Base-by-base conservation (phyloP, 2,329 filamentous ascomycete species). In the Zymoseptoria ardabiliae region DNA sequence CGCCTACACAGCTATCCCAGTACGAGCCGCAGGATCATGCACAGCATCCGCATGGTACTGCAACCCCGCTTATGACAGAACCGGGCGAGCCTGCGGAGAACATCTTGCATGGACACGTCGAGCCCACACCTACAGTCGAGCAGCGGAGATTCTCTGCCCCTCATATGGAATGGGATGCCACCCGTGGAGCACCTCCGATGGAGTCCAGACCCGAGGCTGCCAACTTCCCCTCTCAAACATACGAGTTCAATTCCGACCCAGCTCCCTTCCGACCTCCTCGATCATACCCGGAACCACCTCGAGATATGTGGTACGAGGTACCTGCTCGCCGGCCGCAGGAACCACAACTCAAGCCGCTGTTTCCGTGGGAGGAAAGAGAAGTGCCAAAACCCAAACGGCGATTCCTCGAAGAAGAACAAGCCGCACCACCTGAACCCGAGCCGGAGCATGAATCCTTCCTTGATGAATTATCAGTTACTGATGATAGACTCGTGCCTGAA, bases 291-390 rank as follows among this genome's bases (percentile, higher is more conserved):
- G 89, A 90, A 69, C 90, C 91, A 19, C 91, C 92, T 0, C 88
- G 82, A 72, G 83, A 92, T 70, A 92, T 96, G 90, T 94, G 88
- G 81, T 96, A 94, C 71, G 79, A 93, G 68, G 82, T 95, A 41
- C 91, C 91, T 4, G 71, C 84, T 58, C 58, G 62, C 7, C 75
- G 81, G 63, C 81, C 83, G 60, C 78, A 79, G 19, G 77, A 81
- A 50, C 79, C 85, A 64, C 82, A 78, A 61, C 82, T 86, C 13
- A 67, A 63, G 45, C 81, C 82, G 53, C 86, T 97, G 54, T 99
- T 99, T 73, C 94, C 94, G 0, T 99, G 94, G 94, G 94, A 99
- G 73, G 76, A 75, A 50, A 78, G 87, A 62, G 77, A 86, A 59
- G 83, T 83, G 62, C 81, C 87, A 11, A 84, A 79, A 67, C 76